phyloP scores from a whole-genome alignment of 1,284 basidiomycete species.

The Thecaphora thlaspeos region DNA sequence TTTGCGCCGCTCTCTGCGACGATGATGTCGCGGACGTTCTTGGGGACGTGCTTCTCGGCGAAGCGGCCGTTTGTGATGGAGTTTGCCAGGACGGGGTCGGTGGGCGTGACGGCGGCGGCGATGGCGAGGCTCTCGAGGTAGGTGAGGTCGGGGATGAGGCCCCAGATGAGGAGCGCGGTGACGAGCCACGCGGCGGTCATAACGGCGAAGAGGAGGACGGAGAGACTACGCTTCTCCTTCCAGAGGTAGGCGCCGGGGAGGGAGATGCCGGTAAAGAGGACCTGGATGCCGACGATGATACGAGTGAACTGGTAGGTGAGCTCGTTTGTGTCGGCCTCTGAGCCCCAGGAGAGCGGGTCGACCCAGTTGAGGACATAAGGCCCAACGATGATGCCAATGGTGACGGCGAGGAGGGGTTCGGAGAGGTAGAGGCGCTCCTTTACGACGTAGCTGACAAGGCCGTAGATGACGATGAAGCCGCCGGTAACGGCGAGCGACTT shows the following conservation, averaged over 20 bases:
- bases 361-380: conserved; percentile 55
- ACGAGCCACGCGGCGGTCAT: conserved; percentile 60
- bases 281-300: conserved; percentile 56
- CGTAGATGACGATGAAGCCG: conserved; percentile 54
- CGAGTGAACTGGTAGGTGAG: conserved; percentile 59
- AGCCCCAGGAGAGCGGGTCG: conserved; percentile 48
- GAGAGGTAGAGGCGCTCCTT: conserved; percentile 54
- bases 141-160: conserved; percentile 55
- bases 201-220: conserved; percentile 56
- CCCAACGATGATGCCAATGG: conserved; percentile 50
- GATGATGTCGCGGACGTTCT: conserved; percentile 58
- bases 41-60: conserved; percentile 59
- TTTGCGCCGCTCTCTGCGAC: conserved; percentile 60
- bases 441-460: conserved; percentile 51
- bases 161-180: conserved; percentile 56
- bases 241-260: conserved; percentile 57
- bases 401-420: conserved; percentile 53
- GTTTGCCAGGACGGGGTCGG: conserved; percentile 59
- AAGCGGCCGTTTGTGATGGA: conserved; percentile 58
- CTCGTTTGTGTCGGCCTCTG: conserved; percentile 34
- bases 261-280: conserved; percentile 59
- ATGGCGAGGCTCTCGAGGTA: conserved; percentile 59
- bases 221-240: conserved; percentile 52
- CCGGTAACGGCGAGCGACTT: conserved; percentile 51
- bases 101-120: conserved; percentile 59